phyloP scores from a whole-genome alignment of 129 eudicot species.

The Centaurea solstitialis region DNA sequence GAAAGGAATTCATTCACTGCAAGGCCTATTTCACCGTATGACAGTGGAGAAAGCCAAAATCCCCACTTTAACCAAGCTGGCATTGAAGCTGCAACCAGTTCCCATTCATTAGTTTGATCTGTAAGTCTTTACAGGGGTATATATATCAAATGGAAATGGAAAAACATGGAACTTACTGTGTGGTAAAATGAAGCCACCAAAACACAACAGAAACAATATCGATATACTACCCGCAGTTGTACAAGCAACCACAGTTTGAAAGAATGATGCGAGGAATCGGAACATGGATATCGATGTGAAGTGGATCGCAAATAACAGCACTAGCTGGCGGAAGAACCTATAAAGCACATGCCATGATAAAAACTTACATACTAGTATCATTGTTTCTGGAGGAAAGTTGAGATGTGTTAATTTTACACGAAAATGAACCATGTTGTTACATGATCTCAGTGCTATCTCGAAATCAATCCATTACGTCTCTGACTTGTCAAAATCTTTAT shows the following conservation, averaged over 20 bases:
- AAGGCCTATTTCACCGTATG: conserved; percentile 81
- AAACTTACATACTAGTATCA: conserved; percentile 3
- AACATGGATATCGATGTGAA: conserved; percentile 59
- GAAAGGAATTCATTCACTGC: conserved; percentile 68
- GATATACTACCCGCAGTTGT: conserved; percentile 48
- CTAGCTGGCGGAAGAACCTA: conserved; percentile 68
- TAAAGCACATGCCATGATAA: background rate
- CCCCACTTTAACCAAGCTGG: conserved; percentile 85
- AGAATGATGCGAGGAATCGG: conserved; percentile 64
- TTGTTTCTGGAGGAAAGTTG: background rate
- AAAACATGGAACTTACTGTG: conserved; percentile 34
- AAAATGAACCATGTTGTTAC: background rate
- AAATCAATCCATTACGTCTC: background rate
- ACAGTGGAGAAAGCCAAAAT: conserved; percentile 71
- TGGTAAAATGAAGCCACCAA: conserved; percentile 73
- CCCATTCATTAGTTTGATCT: conserved; percentile 11
- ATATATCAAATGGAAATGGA: background rate
- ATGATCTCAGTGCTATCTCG: background rate
- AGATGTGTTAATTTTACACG: background rate
- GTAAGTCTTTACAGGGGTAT: background rate
- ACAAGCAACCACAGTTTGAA: conserved; percentile 47
- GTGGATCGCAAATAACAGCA: conserved; percentile 52
- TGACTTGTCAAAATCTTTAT: background rate
- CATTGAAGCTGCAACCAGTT: conserved; percentile 67
- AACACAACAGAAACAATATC: conserved; percentile 36